These are phyloP conservation scores for Pseudogymnoascus sp. DNA, from an alignment of 2,329 filamentous ascomycete genomes.

Conservation along the genomic window DNA sequence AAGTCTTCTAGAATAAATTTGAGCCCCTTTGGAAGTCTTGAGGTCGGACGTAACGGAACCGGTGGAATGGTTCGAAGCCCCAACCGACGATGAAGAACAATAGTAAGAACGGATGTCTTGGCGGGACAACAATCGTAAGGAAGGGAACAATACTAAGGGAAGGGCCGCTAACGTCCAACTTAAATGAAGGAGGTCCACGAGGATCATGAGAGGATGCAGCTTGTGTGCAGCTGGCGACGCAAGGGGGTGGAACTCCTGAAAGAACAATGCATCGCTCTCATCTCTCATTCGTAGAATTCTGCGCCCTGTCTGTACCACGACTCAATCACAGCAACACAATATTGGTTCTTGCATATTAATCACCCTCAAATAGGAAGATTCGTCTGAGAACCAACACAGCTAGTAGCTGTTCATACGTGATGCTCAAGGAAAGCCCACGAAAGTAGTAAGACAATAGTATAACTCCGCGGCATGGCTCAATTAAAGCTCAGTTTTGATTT, in stretches of 20 bases:
- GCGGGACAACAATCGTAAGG: neutral
- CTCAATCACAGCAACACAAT: neutral
- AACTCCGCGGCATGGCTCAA: neutral
- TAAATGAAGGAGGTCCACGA: neutral
- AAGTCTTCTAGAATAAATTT: slow-evolving; percentile 3
- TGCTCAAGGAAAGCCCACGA: neutral
- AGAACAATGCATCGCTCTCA: neutral
- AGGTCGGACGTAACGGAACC: neutral
- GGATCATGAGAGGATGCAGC: neutral
- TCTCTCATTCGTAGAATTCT: neutral
- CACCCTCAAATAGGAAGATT: neutral
- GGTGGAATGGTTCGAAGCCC: neutral
- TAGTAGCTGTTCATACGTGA: neutral
- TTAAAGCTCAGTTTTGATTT: neutral
- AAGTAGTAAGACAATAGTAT: neutral
- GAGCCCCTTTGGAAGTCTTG: slow-evolving; percentile 1
- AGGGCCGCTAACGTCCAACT: neutral
- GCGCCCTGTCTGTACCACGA: neutral
- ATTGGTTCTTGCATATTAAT: neutral
- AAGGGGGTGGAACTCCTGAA: neutral
- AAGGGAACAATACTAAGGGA: neutral
- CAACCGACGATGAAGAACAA: neutral
- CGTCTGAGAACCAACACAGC: neutral
- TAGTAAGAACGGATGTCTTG: neutral
- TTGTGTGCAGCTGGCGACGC: neutral